These are phyloP conservation scores for Fusarium siculi DNA, from an alignment of 2,329 filamentous ascomycete genomes.

Conservation along the genomic window DNA sequence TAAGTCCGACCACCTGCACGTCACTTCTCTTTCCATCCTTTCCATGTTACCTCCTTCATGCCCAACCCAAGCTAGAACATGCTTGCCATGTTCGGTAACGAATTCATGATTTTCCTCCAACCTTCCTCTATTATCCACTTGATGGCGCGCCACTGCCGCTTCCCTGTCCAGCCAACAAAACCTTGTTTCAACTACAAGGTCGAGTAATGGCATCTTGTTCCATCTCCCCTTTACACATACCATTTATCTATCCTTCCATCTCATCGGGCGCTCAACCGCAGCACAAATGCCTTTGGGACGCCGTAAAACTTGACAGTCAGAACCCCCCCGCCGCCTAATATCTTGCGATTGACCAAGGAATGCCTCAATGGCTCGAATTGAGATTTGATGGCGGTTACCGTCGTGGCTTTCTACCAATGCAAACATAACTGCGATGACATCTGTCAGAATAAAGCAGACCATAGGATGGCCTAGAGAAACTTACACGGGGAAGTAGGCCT, in stretches of 20 bases:
- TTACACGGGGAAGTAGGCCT: slow-evolving; percentile 72
- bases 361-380: background rate
- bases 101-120: slow-evolving; percentile 11
- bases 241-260: background rate
- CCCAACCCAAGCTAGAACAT: slow-evolving; percentile 4
- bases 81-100: slow-evolving; percentile 9
- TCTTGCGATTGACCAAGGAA: background rate
- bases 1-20: slow-evolving; percentile 22
- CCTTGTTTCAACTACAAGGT: slow-evolving; percentile 39
- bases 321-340: background rate
- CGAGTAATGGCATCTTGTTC: background rate
- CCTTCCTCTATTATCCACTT: slow-evolving; percentile 33
- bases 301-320: background rate
- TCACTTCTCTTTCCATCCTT: background rate
- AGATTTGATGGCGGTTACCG: slow-evolving; percentile 17
- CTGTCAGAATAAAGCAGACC: slow-evolving; percentile 9
- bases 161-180: slow-evolving; percentile 34
- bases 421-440: slow-evolving; percentile 63
- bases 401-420: slow-evolving; percentile 67
- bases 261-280: background rate
- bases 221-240: background rate
- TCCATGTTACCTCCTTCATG: background rate
- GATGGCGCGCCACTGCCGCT: slow-evolving; percentile 33
- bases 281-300: background rate
- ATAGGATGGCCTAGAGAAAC: slow-evolving; percentile 40